Conservation (phyloP, 345 rosid species). For the Excoecaria cochinchinensis region DNA sequence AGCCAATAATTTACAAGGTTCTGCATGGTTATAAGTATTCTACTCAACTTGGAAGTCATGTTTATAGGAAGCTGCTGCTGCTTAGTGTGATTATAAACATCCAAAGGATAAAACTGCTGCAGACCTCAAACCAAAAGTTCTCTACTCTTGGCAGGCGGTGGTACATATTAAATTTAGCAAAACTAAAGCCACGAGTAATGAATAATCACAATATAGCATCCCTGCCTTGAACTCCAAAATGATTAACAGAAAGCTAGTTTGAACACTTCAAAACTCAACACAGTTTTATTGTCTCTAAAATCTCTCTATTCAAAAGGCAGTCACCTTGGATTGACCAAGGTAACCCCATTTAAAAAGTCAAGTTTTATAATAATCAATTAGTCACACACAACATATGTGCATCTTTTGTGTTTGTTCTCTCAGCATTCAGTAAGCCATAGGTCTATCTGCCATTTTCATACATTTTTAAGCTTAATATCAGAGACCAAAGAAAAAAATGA, state of each 20-base stretch:
- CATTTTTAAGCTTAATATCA: background rate
- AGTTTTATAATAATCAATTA: background rate
- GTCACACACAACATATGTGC: conserved; percentile 1
- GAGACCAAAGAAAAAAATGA: conserved; percentile 1
- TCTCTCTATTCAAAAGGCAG: background rate
- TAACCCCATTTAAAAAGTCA: background rate
- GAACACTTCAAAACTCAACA: background rate
- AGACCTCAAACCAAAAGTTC: background rate
- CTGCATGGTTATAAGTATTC: background rate
- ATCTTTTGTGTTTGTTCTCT: background rate
- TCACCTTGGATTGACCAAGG: background rate
- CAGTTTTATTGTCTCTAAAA: background rate
- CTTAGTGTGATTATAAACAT: background rate
- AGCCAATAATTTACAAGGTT: conserved; percentile 1
- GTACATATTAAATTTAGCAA: background rate
- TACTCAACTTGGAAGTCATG: conserved; percentile 12
- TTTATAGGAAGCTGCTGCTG: too few relatives aligned
- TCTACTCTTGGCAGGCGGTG: background rate
- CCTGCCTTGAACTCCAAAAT: background rate
- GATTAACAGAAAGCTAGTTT: background rate
- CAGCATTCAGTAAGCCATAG: too few relatives aligned
- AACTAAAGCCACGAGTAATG: background rate
- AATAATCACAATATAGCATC: background rate
- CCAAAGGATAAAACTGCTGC: background rate
- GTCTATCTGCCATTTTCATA: background rate